Evolutionary conservation across 2,329 filamentous ascomycete species (phyloP).

Genomic region (Aspergillus proliferans): DNA sequence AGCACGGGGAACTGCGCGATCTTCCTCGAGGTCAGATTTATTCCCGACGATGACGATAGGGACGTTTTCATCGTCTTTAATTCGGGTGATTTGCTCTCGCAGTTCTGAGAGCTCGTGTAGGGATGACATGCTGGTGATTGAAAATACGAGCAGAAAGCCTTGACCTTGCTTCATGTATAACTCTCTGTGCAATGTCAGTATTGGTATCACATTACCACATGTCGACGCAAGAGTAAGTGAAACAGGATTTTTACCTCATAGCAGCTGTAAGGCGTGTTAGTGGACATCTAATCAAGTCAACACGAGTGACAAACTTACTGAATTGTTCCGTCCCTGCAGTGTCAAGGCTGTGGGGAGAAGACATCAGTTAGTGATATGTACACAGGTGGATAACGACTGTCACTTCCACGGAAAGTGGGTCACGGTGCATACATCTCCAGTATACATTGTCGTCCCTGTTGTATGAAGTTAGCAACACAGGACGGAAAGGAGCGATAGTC

Average conservation of each 20-base stretch:
- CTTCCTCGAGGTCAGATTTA: conserved; percentile 84
- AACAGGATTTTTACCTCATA: conserved; percentile 45
- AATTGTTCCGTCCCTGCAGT: conserved; percentile 91
- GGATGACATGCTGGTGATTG: conserved; percentile 80
- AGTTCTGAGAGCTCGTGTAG: conserved; percentile 73
- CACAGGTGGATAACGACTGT: conserved; percentile 1
- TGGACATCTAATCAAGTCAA: neutral
- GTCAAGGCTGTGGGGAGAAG: conserved; percentile 56
- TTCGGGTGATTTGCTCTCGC: conserved; percentile 82
- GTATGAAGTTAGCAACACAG: conserved; percentile 15
- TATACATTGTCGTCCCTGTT: conserved; percentile 75
- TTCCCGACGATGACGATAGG: conserved; percentile 89
- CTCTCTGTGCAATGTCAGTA: conserved; percentile 47
- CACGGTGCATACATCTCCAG: conserved; percentile 67
- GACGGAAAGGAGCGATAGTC: neutral
- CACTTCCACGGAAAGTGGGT: neutral
- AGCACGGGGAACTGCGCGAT: conserved; percentile 68
- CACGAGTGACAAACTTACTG: conserved; percentile 53
- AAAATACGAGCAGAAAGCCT: conserved; percentile 86
- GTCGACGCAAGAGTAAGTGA: neutral
- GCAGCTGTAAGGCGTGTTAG: conserved; percentile 39
- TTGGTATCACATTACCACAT: neutral
- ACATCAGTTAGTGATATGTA: conserved; percentile 5
- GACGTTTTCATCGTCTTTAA: conserved; percentile 79
- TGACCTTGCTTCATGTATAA: conserved; percentile 92